A percentile compares a stretch with the other conserved stretches of the same genome.
Evolutionary conservation across 768 basidiomycete species (phyloP).

Genomic region (Pleurotus sapidus): DNA sequence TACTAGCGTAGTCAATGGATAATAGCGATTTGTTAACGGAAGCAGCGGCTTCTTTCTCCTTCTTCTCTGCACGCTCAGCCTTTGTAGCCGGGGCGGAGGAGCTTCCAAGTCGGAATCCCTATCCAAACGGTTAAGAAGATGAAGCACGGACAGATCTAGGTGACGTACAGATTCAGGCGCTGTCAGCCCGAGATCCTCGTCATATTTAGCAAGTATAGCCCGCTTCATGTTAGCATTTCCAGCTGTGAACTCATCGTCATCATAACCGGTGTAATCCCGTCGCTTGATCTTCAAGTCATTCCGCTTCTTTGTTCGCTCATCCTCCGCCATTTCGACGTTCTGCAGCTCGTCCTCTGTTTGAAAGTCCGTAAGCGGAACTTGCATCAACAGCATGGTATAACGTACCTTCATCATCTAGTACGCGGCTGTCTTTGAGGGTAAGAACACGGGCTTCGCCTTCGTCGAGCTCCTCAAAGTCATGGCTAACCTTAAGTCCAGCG

Average conservation of each 20-base stretch:
- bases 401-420: slow-evolving; percentile 92
- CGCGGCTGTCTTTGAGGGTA: slow-evolving; percentile 93
- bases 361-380: background rate
- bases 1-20: slow-evolving; percentile 88
- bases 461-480: slow-evolving; percentile 88
- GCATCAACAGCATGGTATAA: background rate
- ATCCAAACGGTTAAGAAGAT: slow-evolving; percentile 10
- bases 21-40: slow-evolving; percentile 78
- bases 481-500: slow-evolving; percentile 91
- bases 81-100: slow-evolving; percentile 38
- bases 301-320: slow-evolving; percentile 75
- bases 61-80: slow-evolving; percentile 38
- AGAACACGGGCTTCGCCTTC: slow-evolving; percentile 96
- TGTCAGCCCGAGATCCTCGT: slow-evolving; percentile 77
- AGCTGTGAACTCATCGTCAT: slow-evolving; percentile 89
- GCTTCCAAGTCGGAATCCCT: slow-evolving; percentile 89
- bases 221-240: slow-evolving; percentile 78
- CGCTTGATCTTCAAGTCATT: slow-evolving; percentile 85
- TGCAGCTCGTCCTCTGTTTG: slow-evolving; percentile 94
- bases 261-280: slow-evolving; percentile 90
- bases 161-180: slow-evolving; percentile 59
- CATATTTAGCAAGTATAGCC: slow-evolving; percentile 87
- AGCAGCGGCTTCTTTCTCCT: slow-evolving; percentile 50
- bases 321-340: slow-evolving; percentile 93
- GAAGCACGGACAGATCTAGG: slow-evolving; percentile 2